A percentile compares a stretch with the other conserved stretches of the same genome.
Evolutionary conservation across 306 rosid species (phyloP).

Genomic region (Cucurbita maxima): DNA sequence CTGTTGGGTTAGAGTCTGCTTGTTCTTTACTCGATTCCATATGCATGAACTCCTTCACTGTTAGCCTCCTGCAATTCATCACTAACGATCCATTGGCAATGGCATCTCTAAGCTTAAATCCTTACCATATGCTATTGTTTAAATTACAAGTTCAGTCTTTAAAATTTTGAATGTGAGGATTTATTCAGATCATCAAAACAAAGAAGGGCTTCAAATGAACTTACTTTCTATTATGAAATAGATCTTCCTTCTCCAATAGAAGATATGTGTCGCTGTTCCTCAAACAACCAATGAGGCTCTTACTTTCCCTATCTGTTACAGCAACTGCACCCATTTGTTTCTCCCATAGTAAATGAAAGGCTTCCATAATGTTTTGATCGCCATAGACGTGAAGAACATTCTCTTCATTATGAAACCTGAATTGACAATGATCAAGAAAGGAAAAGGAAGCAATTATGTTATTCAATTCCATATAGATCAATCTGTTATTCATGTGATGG

Average conservation of each 20-base stretch:
- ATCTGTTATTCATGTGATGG: background rate
- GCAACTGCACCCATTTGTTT: slow-evolving; percentile 28
- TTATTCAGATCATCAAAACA: background rate
- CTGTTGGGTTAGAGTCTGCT: slow-evolving; percentile 3
- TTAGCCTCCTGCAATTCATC: slow-evolving; percentile 20
- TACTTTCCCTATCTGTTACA: slow-evolving; percentile 23
- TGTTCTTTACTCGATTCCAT: slow-evolving; percentile 10
- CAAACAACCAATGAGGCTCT: slow-evolving; percentile 43
- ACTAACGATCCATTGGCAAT: background rate
- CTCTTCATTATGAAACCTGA: slow-evolving; percentile 39
- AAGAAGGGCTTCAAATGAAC: slow-evolving; percentile 6
- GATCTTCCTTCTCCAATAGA: slow-evolving; percentile 26
- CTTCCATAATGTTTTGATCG: slow-evolving; percentile 44
- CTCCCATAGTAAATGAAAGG: slow-evolving; percentile 28
- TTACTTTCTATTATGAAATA: slow-evolving; percentile 28
- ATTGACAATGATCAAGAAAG: background rate
- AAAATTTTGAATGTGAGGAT: no score
- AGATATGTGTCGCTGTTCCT: slow-evolving; percentile 32
- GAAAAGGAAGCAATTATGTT: background rate
- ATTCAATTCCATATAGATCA: background rate
- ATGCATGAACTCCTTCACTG: slow-evolving; percentile 36
- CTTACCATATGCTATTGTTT: background rate
- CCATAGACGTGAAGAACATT: slow-evolving; percentile 30
- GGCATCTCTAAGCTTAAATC: background rate
- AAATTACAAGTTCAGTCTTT: no score